Evolutionary conservation across 2,329 filamentous ascomycete genomes (phyloP).

Genomic region (Sphaerulina populicola): DNA sequence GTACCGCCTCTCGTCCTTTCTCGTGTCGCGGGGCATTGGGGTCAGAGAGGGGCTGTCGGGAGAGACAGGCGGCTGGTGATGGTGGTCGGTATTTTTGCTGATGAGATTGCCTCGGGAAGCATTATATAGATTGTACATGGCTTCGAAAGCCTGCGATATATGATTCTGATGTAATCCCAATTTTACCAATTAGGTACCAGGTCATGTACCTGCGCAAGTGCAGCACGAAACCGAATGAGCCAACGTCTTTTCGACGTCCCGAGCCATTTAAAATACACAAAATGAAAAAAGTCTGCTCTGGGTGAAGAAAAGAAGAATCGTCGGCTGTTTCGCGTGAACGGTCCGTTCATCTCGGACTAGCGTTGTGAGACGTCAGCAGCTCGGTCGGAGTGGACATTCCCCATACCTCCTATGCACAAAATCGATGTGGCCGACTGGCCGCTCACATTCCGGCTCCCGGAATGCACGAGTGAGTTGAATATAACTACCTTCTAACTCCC

Average conservation of each 20-base stretch:
- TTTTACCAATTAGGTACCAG: neutral
- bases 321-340: neutral
- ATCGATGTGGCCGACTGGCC: neutral
- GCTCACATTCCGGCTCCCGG: neutral
- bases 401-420: neutral
- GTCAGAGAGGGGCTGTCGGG: conserved; percentile 9
- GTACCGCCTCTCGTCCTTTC: conserved; percentile 14
- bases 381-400: neutral
- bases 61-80: conserved; percentile 8
- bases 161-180: neutral
- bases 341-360: neutral
- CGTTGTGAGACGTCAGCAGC: neutral
- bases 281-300: neutral
- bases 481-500: no score
- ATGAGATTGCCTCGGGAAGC: neutral
- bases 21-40: conserved; percentile 10
- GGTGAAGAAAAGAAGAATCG: neutral
- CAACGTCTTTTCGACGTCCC: neutral
- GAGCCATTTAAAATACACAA: neutral
- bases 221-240: neutral
- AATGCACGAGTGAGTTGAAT: neutral
- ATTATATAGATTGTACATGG: conserved; percentile 6
- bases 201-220: neutral
- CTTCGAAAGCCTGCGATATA: neutral
- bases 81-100: neutral